These are phyloP conservation scores for Bolboschoenoplectus hybrid DNA, from an alignment of 202 grass and related monocot genomes.

Conservation along the genomic window DNA sequence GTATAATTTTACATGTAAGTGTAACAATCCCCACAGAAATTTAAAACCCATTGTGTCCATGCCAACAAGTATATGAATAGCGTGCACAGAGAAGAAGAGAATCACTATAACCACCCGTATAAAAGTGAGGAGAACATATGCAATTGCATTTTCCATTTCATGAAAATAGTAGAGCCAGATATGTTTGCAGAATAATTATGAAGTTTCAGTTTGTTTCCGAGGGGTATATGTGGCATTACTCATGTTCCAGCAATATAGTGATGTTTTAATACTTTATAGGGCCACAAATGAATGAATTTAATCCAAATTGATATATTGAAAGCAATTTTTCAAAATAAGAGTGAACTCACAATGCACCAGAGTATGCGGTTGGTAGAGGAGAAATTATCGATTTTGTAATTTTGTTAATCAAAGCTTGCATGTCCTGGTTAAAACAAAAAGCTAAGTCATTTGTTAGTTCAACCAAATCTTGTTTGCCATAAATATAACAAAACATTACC, in stretches of 20 bases:
- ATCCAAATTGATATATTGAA: conserved; percentile 18
- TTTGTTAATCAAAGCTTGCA: conserved; percentile 97
- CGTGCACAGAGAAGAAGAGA: not conserved
- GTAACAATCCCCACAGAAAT: not conserved
- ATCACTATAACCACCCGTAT: not conserved
- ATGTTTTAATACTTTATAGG: not conserved
- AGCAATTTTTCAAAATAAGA: conserved; percentile 24
- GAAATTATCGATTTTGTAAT: conserved; percentile 97
- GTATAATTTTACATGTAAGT: not conserved
- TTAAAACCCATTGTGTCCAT: not conserved
- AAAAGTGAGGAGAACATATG: not conserved
- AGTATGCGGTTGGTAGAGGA: conserved; percentile 79
- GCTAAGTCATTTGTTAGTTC: not conserved
- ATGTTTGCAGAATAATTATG: not conserved
- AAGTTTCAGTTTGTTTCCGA: not conserved
- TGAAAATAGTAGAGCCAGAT: not conserved
- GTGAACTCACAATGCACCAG: conserved; percentile 83
- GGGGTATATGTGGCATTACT: not conserved
- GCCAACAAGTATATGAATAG: not conserved
- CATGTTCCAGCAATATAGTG: not conserved
- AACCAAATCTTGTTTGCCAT: not conserved
- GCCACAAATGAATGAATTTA: not conserved
- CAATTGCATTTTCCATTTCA: not conserved
- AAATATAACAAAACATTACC: not conserved
- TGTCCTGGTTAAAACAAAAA: conserved; percentile 63